Conservation (phyloP, 176 grass and related monocot species). For the Hsuehochloa calcarea region DNA sequence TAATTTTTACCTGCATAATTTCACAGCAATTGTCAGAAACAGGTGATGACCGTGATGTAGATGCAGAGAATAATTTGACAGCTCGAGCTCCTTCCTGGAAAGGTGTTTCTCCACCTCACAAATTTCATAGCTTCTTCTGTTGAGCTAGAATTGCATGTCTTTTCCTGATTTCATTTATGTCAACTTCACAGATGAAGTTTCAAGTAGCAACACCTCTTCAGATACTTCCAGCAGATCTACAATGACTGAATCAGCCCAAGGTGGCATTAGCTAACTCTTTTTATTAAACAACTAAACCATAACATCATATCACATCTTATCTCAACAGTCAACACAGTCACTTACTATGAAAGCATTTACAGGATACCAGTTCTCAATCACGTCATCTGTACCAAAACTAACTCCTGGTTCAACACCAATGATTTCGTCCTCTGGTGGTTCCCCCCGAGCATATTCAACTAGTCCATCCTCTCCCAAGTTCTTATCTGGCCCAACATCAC, state of each 20-base stretch:
- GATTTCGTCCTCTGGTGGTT: conserved; percentile 55
- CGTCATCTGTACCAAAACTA: conserved; percentile 48
- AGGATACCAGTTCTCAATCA: conserved; percentile 73
- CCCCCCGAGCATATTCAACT: conserved; percentile 55
- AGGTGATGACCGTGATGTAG: conserved; percentile 35
- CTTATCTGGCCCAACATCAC: conserved; percentile 66
- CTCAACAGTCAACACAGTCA: background rate
- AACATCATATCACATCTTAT: background rate
- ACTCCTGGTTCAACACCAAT: conserved; percentile 50
- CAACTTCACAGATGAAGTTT: conserved; percentile 60
- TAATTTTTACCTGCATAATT: conserved; percentile 29
- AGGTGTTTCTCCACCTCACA: conserved; percentile 43
- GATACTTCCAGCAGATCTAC: conserved; percentile 50
- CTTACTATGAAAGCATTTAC: conserved; percentile 39
- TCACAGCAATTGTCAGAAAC: conserved; percentile 71
- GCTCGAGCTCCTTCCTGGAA: conserved; percentile 46
- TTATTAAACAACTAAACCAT: background rate
- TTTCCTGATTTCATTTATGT: conserved; percentile 15
- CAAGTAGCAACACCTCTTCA: conserved; percentile 40
- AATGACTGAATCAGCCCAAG: conserved; percentile 48
- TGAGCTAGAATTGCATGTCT: background rate
- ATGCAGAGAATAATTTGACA: conserved; percentile 43
- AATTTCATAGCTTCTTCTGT: conserved; percentile 14
- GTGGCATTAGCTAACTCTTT: conserved; percentile 43
- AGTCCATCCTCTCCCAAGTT: conserved; percentile 63